Conservation (phyloP, 2,329 filamentous ascomycete genomes). For the Aquanectria penicillioides region DNA sequence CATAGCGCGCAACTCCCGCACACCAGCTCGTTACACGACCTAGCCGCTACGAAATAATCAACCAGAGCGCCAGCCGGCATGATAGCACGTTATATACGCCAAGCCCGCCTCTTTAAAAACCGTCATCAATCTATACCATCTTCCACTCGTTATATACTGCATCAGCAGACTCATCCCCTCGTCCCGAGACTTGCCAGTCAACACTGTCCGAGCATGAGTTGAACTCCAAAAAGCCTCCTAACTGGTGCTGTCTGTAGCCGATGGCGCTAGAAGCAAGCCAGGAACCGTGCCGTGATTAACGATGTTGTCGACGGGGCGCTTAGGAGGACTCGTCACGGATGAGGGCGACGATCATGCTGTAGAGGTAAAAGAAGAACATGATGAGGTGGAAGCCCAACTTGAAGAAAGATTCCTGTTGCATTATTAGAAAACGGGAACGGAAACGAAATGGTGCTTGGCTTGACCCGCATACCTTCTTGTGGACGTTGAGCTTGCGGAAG, state of each 20-base stretch:
- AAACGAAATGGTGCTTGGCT: not conserved
- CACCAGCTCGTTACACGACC: constrained; percentile 28
- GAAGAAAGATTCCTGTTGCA: constrained; percentile 89
- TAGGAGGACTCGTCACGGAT: constrained; percentile 95
- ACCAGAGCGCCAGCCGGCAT: constrained; percentile 46
- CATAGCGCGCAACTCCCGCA: constrained; percentile 33
- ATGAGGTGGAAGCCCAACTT: constrained; percentile 98
- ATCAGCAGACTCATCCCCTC: constrained; percentile 34
- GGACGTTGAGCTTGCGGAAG: constrained; percentile 97
- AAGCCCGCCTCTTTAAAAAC: constrained; percentile 42
- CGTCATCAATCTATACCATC: constrained; percentile 40
- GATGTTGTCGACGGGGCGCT: constrained; percentile 43
- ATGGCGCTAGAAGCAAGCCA: constrained; percentile 19
- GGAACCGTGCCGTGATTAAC: constrained; percentile 24
- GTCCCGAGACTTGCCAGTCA: constrained; percentile 33
- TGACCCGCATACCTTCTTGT: constrained; percentile 82
- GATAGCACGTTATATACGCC: constrained; percentile 44
- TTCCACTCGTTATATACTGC: constrained; percentile 42
- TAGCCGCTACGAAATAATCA: constrained; percentile 41
- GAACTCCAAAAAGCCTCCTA: constrained; percentile 16
- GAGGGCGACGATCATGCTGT: constrained; percentile 97
- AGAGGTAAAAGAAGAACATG: constrained; percentile 99
- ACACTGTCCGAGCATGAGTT: constrained; percentile 14
- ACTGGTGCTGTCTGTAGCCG: constrained; percentile 21
- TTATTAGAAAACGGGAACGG: constrained; percentile 35